Base-by-base conservation (phyloP, 495 filamentous ascomycete species). In the Lichina pygmaea region DNA sequence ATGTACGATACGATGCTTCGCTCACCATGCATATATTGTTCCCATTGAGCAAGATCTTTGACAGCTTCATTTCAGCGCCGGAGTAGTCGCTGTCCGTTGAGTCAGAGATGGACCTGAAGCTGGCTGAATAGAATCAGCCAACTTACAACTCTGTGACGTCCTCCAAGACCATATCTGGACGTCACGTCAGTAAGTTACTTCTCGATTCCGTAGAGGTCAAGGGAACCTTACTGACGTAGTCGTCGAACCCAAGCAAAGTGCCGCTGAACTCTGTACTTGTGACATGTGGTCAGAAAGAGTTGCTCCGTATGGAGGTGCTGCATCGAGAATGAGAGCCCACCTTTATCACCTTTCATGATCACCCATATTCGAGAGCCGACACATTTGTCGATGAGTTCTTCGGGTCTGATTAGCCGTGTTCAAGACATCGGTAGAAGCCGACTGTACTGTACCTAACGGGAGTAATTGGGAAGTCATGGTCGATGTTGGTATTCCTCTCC, bases 1-100 rank as follows among this genome's bases (percentile, higher is more conserved):
- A 2, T 44, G 42, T 40, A 16, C n/a, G 2, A 3, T 24, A 24
- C 24, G 7, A 34, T 1, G 32, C 6, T 46, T 24, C 8, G 33
- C 51, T 41, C 46, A 93, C 89, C 89, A 97, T 97, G 80, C 89
- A 95, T 46, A 97, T 79, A 54, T 95, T 94, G 61, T 97, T 97
- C 34, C 89, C 89, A 53, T 95, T 95, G n/a, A 97, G 66, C 24
- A 97, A 60, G 42, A 95, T 89, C 67, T 93, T 93, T 13, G 81
- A 70, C 15, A 94, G 73, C 60, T 92, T 91, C 13, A 72, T 78
- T 52, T 84, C 75, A 49, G 77, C 67, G 49, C 85, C 89, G 12
- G 73, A 74, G 60, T 86, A 92, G 60, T 97, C 89, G 55, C 86
- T 94, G 44, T 16, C 44, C 32, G 16, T 40, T 43, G 7, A 51